Evolutionary conservation across 2,329 filamentous ascomycete genomes (phyloP), one percentile per base, ranked within the genome.

Genomic region (Aschersonia sp.): DNA sequence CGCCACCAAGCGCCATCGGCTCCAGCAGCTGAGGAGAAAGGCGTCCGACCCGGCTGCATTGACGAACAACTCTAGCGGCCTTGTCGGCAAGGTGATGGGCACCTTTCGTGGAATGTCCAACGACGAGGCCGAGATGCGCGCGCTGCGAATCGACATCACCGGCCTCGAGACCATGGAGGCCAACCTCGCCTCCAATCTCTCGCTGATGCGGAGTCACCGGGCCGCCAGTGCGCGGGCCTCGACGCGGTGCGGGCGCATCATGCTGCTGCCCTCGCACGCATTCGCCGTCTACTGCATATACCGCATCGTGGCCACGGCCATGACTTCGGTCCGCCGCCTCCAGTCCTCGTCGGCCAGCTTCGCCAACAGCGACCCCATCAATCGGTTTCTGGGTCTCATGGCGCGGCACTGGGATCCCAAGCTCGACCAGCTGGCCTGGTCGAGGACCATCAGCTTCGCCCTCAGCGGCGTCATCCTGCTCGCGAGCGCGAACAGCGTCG

Each of bases 251-350:
- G 87, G 87, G 5, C 78, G 77, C 43, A 51, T 87, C 1, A 62
- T 86, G 39, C 69, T 82, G 30, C 60, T 76, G 11, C 80, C 67
- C 1, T 76, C 80, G 42, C 83, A 85, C 53, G 64, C 72, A 29
- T 94, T 94, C 62, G 81, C 85, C 47, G 53, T 83, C 45, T 94
- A 94, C 71, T 94, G 87, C 68, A 67, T 90, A 35, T 94, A 92
- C 65, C 84, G 87, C 47, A 84, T 94, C 53, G 61, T 77, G 14
- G 83, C 86, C 1, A 92, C 85, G 0, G 72, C 73, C 0, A 58
- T 89, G 5, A 81, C 83, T 1, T 82, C 79, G 1, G 54, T 85
- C 5, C 81, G 81, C 5, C 80, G 85, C 39, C 51, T 57, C 9
- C 60, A 55, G 12, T 61, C 59, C 3, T 60, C 61, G 1, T 58